Base-by-base conservation (phyloP, 148 eudicot genomes). In the Amaranthus cruentus region DNA sequence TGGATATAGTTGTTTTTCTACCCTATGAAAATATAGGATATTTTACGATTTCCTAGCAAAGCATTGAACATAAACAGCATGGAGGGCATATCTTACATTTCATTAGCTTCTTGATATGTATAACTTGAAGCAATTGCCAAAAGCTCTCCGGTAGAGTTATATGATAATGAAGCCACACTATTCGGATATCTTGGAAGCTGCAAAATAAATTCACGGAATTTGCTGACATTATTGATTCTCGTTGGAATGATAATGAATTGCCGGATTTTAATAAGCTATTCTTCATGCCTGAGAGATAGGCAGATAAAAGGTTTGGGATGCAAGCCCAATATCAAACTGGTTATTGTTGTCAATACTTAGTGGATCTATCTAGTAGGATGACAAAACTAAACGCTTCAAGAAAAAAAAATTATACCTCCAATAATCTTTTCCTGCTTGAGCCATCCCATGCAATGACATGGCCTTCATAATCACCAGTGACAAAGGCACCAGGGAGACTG, bases 401-500 rank as follows among this genome's bases (percentile, higher is more conserved):
- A 66, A 50, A 6, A 62, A 61, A 72, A 50, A 71, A 75, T 48
- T 62, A 53, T 86, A 93, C 98, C 91, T 91, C 91, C 10, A 80
- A 48, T 47, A 96, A 59, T 75, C 92, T 84, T 82, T 56, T 88
- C 81, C 77, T 90, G 82, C 83, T 82, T 73, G 47, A 84, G 70
- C 87, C 87, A 82, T 96, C 90, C 99, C 99, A 95, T 38, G 84
- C 78, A 42, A 85, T 78, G 66, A 87, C 96, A 76, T 87, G 75
- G 38, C 99, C 99, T 60, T 88, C 89, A 73, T 85, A 78, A 77
- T 90, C 93, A 57, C 96, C 99, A 49, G 99, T 95, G 72, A 86
- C 89, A 78, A 90, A 86, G 49, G 85, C 77, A 55, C 89, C 90
- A 47, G 68, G 74, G 70, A 73, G 49, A 76, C 98, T 94, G 68